These are phyloP conservation scores for Talaromyces funiculosus DNA, from an alignment of 2,329 filamentous ascomycete species.

Conservation along the genomic window DNA sequence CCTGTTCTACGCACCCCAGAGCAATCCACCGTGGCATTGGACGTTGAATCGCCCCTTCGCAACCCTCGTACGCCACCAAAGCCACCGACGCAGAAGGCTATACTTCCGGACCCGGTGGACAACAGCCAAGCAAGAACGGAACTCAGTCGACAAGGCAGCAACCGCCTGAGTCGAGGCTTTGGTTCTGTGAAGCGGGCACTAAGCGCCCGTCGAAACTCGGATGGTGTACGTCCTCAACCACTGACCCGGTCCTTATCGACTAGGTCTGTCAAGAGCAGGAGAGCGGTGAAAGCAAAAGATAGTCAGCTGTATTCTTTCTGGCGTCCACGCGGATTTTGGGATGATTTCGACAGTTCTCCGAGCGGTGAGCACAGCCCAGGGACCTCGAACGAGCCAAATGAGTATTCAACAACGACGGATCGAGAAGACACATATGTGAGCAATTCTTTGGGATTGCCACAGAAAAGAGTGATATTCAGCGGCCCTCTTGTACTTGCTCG, in stretches of 20 bases:
- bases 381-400: slow-evolving; percentile 18
- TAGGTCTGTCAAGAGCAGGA: slow-evolving; percentile 38
- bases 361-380: slow-evolving; percentile 22
- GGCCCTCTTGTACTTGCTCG: slow-evolving; percentile 34
- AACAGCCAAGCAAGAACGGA: slow-evolving; percentile 32
- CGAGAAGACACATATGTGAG: slow-evolving; percentile 45
- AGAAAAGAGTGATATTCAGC: slow-evolving; percentile 40
- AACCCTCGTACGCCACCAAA: slow-evolving; percentile 55
- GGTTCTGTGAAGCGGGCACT: slow-evolving; percentile 35
- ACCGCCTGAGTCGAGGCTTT: slow-evolving; percentile 27
- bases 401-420: slow-evolving; percentile 21
- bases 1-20: slow-evolving; percentile 25
- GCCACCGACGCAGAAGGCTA: slow-evolving; percentile 52
- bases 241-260: slow-evolving; percentile 36
- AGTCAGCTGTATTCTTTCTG: slow-evolving; percentile 56
- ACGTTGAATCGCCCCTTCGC: slow-evolving; percentile 53
- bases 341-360: slow-evolving; percentile 44
- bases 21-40: slow-evolving; percentile 15
- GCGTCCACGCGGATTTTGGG: slow-evolving; percentile 60
- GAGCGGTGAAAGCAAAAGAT: slow-evolving; percentile 41
- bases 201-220: slow-evolving; percentile 34
- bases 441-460: slow-evolving; percentile 53
- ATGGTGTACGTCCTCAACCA: slow-evolving; percentile 29
- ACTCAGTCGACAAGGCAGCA: slow-evolving; percentile 18
- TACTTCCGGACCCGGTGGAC: slow-evolving; percentile 47